Conservation (phyloP, 106 monocot genomes). For the Acorus gramineus region DNA sequence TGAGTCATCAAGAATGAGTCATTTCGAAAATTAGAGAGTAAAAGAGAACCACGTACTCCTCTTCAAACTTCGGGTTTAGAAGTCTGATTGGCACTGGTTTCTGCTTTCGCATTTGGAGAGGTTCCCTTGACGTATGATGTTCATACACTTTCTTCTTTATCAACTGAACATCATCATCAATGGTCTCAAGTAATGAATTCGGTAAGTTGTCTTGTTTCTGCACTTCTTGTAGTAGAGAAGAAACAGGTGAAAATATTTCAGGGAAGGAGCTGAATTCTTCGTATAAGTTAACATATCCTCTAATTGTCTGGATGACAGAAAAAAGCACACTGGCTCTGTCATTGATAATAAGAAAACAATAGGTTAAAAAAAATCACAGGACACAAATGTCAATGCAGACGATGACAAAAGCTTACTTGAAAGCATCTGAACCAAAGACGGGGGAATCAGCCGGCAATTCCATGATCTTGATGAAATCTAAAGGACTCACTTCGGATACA, state of each 20-base stretch:
- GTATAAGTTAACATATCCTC: conserved; percentile 58
- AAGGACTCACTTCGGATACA: conserved; percentile 22
- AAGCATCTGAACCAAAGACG: conserved; percentile 58
- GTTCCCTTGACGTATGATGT: conserved; percentile 39
- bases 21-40: background rate
- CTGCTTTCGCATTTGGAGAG: conserved; percentile 83
- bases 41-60: conserved; percentile 50
- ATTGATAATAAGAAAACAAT: conserved; percentile 5
- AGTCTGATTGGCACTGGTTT: conserved; percentile 75
- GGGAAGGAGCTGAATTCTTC: conserved; percentile 64
- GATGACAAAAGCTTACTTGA: conserved; percentile 40
- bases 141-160: conserved; percentile 50
- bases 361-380: background rate
- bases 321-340: conserved; percentile 61
- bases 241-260: conserved; percentile 74
- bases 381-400: background rate
- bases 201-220: conserved; percentile 31
- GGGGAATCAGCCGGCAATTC: conserved; percentile 44
- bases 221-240: conserved; percentile 41
- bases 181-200: conserved; percentile 24
- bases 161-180: conserved; percentile 47
- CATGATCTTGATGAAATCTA: conserved; percentile 55
- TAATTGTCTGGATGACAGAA: conserved; percentile 44
- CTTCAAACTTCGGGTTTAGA: conserved; percentile 90
- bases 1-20: too few species aligned